A percentile compares a stretch with the other conserved stretches of the same genome.
Evolutionary conservation across 2,329 filamentous ascomycete species (phyloP).

Genomic region (Teratosphaeria pseudoeucalypti): DNA sequence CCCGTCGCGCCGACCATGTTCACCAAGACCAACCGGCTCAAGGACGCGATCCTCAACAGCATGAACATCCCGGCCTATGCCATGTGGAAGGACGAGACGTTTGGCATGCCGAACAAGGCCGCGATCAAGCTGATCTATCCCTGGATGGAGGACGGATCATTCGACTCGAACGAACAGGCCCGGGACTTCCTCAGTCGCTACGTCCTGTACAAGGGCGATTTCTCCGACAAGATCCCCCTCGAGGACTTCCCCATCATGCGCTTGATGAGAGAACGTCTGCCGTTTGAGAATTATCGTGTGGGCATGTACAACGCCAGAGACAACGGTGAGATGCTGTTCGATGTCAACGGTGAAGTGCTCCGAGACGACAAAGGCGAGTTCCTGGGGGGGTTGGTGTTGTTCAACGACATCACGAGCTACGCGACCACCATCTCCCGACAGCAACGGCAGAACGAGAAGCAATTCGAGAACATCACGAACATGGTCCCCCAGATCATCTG

Average conservation of each 20-base stretch:
- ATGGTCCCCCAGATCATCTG: slow-evolving; percentile 52
- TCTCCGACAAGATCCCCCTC: slow-evolving; percentile 45
- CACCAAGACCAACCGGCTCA: slow-evolving; percentile 64
- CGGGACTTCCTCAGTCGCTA: slow-evolving; percentile 50
- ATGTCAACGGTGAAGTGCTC: slow-evolving; percentile 58
- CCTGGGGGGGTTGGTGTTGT: slow-evolving; percentile 60
- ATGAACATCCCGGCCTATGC: slow-evolving; percentile 65
- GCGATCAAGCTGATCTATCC: slow-evolving; percentile 33
- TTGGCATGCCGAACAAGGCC: slow-evolving; percentile 63
- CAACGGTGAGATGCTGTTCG: slow-evolving; percentile 48
- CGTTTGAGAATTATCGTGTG: slow-evolving; percentile 50
- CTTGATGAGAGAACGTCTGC: slow-evolving; percentile 50
- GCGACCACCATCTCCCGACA: slow-evolving; percentile 59
- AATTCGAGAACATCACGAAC: slow-evolving; percentile 67
- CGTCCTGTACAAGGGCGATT: slow-evolving; percentile 56
- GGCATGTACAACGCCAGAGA: slow-evolving; percentile 50
- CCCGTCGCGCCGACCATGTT: slow-evolving; percentile 52
- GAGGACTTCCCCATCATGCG: slow-evolving; percentile 58
- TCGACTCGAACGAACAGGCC: slow-evolving; percentile 27
- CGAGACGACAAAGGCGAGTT: slow-evolving; percentile 59
- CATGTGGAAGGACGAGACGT: slow-evolving; percentile 71
- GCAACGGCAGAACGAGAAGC: slow-evolving; percentile 58
- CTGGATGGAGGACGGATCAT: slow-evolving; percentile 24
- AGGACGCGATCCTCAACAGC: slow-evolving; percentile 66
- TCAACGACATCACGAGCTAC: slow-evolving; percentile 62